phyloP scores from a whole-genome alignment of 1,139 yeast genomes.

The Entelexis sorbosivorans region DNA sequence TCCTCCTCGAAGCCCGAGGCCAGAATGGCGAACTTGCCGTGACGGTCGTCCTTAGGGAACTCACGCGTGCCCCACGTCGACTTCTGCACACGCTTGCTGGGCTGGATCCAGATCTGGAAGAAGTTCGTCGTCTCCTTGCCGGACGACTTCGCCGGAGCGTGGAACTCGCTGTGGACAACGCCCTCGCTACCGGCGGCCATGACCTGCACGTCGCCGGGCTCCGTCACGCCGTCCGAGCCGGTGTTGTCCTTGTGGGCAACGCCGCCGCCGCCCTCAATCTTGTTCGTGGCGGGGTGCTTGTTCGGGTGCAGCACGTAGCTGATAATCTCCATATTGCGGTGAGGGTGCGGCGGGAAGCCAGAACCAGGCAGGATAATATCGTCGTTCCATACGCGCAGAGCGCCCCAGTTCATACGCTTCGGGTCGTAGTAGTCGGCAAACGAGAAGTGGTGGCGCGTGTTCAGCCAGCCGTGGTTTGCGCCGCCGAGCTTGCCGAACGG shows the following conservation, averaged over 20 bases:
- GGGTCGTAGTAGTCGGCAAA: conserved; percentile 20
- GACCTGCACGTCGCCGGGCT: conserved; percentile 82
- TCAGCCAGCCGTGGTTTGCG: conserved; percentile 20
- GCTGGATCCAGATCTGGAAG: conserved; percentile 79
- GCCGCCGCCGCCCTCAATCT: conserved; percentile 38
- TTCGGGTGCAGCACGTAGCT: conserved; percentile 47
- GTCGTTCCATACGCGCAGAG: conserved; percentile 20
- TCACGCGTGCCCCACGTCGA: conserved; percentile 21
- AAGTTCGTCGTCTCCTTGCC: conserved; percentile 33
- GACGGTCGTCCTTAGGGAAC: conserved; percentile 16
- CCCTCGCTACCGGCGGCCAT: conserved; percentile 87
- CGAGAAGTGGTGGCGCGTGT: conserved; percentile 19
- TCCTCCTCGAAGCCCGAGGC: conserved; percentile 20
- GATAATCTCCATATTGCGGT: conserved; percentile 82
- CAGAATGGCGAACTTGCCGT: conserved; percentile 15
- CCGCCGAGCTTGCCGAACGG: conserved; percentile 18
- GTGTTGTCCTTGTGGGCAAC: conserved; percentile 90
- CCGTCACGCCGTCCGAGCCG: conserved; percentile 65
- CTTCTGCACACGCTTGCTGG: conserved; percentile 15
- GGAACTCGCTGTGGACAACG: conserved; percentile 82
- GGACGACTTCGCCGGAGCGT: conserved; percentile 28
- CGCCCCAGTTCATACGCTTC: conserved; percentile 20
- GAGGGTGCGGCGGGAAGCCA: conserved; percentile 49
- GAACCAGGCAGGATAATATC: conserved; percentile 16
- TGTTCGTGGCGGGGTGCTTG: conserved; percentile 14